Base-by-base conservation (phyloP, 1,284 basidiomycete species). In the Ganoderma lingzhi region DNA sequence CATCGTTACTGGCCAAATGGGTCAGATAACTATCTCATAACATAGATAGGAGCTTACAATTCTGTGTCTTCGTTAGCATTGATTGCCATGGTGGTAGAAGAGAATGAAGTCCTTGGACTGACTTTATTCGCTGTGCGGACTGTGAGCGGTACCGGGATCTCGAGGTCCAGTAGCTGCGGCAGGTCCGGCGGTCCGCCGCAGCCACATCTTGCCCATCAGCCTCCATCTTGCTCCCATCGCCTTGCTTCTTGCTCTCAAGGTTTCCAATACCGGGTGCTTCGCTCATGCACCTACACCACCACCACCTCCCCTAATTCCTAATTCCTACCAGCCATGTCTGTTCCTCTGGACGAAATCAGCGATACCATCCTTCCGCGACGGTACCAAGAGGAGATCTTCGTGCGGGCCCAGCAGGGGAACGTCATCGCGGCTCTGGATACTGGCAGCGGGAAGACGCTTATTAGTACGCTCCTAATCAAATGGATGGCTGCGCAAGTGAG, bases 11-110 rank as follows among this genome's bases (percentile, higher is more conserved):
- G 79, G 66, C 70, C 59, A 56, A 64, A 9, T 60, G 32, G 28
- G 61, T 70, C 39, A 69, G 37, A 65, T 69, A 70, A 12, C 65
- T 12, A 56, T 58, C 59, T 60, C 41, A 44, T 37, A 65, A 53
- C 48, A 70, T 64, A 45, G 65, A 51, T 63, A 48, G 28, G 66
- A 41, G 81, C 93, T 82, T 79, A 96, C 95, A 96, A 97, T 86
- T 97, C 96, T 1, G 96, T 96, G 79, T 97, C 96, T 83, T 96
- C 93, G 85, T 96, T 87, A 9, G 92, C 87, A 79, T 96, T 94
- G 64, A 91, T 78, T 15, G 89, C 82, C 91, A 92, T 92, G 70
- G 65, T 66, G 58, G 63, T 59, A 30, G 58, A 45, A 60, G 44
- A 19, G 56, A 45, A 42, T 55, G 42, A 32, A 37, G 32, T 59